A percentile compares a stretch with the other conserved stretches of the same genome.
phyloP scores from a whole-genome alignment of 1,284 basidiomycete genomes.

The Naganishia albida region DNA sequence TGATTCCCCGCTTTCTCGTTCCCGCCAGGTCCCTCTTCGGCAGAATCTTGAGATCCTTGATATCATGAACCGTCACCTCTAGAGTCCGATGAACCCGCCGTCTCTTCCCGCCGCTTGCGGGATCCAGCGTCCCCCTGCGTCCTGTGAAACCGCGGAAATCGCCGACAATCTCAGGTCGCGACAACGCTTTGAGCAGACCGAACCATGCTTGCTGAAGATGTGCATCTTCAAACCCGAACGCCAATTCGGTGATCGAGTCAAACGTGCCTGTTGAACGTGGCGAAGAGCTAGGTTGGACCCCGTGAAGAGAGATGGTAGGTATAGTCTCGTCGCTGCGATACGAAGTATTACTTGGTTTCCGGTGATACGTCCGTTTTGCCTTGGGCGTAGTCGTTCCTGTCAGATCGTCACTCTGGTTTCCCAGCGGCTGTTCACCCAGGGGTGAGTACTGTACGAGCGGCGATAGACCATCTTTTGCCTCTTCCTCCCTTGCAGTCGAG shows the following conservation, averaged over 20 bases:
- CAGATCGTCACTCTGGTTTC: not conserved
- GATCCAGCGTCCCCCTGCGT: slow-evolving; percentile 1
- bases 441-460: slow-evolving; percentile 5
- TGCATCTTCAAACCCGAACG: slow-evolving; percentile 17
- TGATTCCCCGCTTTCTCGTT: slow-evolving; percentile 19
- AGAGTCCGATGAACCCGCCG: slow-evolving; percentile 15
- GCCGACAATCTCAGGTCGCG: slow-evolving; percentile 13
- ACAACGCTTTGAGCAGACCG: slow-evolving; percentile 19
- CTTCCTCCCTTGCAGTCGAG: slow-evolving; percentile 17
- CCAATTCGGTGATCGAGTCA: slow-evolving; percentile 14
- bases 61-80: slow-evolving; percentile 20
- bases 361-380: slow-evolving; percentile 13
- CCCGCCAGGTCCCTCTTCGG: slow-evolving; percentile 4
- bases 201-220: slow-evolving; percentile 22
- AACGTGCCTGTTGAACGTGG: not conserved
- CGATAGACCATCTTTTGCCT: slow-evolving; percentile 16
- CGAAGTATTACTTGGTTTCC: not conserved
- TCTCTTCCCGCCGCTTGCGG: not conserved
- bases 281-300: slow-evolving; percentile 3
- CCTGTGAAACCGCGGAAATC: slow-evolving; percentile 1
- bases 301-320: slow-evolving; percentile 14
- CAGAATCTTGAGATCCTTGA: slow-evolving; percentile 17
- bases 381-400: slow-evolving; percentile 8
- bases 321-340: slow-evolving; percentile 18
- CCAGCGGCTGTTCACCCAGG: not conserved